A percentile compares a stretch with the other conserved stretches of the same genome.
Evolutionary conservation across 2,329 filamentous ascomycete genomes (phyloP).

Genomic region (Epichloe bromicola): DNA sequence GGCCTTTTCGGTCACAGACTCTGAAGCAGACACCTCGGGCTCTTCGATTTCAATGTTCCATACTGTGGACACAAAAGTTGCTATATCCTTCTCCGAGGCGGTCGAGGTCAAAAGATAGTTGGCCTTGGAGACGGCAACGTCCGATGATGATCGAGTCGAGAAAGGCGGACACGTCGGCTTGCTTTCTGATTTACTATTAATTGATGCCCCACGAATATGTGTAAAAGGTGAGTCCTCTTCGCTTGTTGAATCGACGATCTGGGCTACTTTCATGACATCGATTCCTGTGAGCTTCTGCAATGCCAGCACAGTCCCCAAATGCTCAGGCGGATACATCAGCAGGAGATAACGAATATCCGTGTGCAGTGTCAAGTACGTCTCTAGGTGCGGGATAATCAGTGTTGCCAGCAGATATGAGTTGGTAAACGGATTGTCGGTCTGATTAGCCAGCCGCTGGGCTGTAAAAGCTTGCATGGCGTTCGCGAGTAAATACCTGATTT

Average conservation of each 20-base stretch:
- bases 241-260: conserved; percentile 35
- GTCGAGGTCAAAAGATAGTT: conserved; percentile 44
- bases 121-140: conserved; percentile 32
- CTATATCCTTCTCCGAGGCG: conserved; percentile 40
- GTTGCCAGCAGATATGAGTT: conserved; percentile 42
- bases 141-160: conserved; percentile 15
- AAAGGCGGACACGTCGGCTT: conserved; percentile 11
- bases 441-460: conserved; percentile 34
- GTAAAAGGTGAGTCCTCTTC: conserved; percentile 24
- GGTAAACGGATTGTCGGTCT: conserved; percentile 40
- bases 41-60: conserved; percentile 26
- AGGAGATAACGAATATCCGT: conserved; percentile 41
- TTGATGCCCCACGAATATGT: conserved; percentile 24
- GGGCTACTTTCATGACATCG: conserved; percentile 44
- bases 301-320: conserved; percentile 43
- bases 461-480: conserved; percentile 47
- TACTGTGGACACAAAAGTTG: conserved; percentile 39
- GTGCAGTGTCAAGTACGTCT: conserved; percentile 43
- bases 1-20: conserved; percentile 16
- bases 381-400: conserved; percentile 46
- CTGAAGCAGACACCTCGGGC: conserved; percentile 23
- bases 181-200: conserved; percentile 13
- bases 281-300: conserved; percentile 44
- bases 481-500: conserved; percentile 41
- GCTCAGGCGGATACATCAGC: conserved; percentile 43